phyloP scores from a whole-genome alignment of 805 yeast genomes.

The Lipomyces mesembrius region DNA sequence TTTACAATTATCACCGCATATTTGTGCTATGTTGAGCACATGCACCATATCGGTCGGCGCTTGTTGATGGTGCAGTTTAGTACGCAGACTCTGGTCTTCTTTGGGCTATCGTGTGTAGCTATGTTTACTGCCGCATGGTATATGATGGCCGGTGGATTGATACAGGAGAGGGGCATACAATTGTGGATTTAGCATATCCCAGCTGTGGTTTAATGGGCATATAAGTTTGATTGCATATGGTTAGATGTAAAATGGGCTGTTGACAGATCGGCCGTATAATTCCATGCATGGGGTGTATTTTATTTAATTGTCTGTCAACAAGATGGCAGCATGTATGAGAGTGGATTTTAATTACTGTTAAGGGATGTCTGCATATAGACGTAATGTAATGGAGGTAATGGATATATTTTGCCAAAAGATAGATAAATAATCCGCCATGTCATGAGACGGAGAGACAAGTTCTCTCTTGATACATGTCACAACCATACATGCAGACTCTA shows the following conservation, averaged over 20 bases:
- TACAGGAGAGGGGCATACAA: not conserved
- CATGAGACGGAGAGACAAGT: not conserved
- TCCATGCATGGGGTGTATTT: not conserved
- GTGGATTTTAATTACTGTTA: not conserved
- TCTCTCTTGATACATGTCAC: too few species aligned
- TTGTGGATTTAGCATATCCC: not conserved
- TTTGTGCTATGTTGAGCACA: constrained; percentile 25
- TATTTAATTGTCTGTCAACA: too few species aligned
- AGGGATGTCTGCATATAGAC: not conserved
- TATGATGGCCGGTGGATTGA: constrained; percentile 35
- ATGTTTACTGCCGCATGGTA: constrained; percentile 26
- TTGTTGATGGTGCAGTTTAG: constrained; percentile 31
- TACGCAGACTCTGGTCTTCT: constrained; percentile 28
- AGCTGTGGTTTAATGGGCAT: too few species aligned
- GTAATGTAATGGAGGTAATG: not conserved
- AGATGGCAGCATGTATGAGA: not conserved
- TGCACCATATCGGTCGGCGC: constrained; percentile 28
- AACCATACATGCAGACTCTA: too few species aligned
- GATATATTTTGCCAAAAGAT: not conserved
- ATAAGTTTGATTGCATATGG: not conserved
- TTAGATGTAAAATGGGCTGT: not conserved
- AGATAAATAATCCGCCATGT: not conserved
- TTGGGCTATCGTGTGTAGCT: constrained; percentile 23
- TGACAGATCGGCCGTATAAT: too few species aligned
- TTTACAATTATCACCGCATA: constrained; percentile 29